Evolutionary conservation across 176 grass and related monocot genomes (phyloP).

Genomic region (Calamus simplicifolius): DNA sequence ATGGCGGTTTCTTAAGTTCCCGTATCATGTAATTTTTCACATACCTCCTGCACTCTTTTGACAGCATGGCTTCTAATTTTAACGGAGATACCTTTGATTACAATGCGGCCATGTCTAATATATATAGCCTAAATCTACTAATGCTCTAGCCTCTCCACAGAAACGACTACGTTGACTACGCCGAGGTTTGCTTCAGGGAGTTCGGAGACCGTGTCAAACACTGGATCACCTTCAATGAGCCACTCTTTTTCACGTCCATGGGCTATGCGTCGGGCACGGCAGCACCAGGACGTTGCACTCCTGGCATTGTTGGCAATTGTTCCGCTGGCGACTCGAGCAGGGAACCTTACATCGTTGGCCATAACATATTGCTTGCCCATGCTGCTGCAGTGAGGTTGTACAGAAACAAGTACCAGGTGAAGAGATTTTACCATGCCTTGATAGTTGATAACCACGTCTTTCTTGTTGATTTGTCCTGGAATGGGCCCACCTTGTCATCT

Average conservation of each 20-base stretch:
- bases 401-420: slow-evolving; percentile 28
- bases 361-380: slow-evolving; percentile 29
- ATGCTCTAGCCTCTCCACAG: slow-evolving; percentile 4
- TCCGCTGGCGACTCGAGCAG: slow-evolving; percentile 1
- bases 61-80: too few species aligned
- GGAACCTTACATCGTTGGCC: slow-evolving; percentile 21
- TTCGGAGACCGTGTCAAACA: slow-evolving; percentile 56
- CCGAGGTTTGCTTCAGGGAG: slow-evolving; percentile 40
- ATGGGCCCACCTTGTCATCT: too few species aligned
- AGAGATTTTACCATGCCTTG: not conserved
- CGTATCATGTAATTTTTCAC: not conserved
- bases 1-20: slow-evolving; percentile 36
- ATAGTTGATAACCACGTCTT: too few species aligned
- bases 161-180: slow-evolving; percentile 33
- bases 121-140: not conserved
- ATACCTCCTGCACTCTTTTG: too few species aligned
- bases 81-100: not conserved
- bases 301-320: slow-evolving; percentile 13
- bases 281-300: slow-evolving; percentile 41
- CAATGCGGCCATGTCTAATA: not conserved
- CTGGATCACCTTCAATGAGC: slow-evolving; percentile 65
- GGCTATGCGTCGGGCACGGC: slow-evolving; percentile 21
- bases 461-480: too few species aligned
- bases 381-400: slow-evolving; percentile 17
- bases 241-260: slow-evolving; percentile 18